phyloP scores from a whole-genome alignment of 495 filamentous ascomycete genomes.

The Daldinia childiae region DNA sequence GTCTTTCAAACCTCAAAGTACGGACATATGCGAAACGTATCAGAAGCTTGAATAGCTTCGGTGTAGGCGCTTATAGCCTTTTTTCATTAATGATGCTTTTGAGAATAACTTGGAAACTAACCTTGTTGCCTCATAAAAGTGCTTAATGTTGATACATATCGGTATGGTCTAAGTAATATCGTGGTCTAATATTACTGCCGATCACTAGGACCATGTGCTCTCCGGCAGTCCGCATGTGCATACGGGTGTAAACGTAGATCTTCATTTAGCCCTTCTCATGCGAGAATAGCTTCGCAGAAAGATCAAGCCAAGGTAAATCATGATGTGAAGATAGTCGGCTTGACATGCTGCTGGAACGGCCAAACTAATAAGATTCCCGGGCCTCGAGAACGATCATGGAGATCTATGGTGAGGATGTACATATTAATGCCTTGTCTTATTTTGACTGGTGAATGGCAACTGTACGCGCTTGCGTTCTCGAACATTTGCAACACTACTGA shows the following conservation, averaged over 20 bases:
- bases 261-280: neutral
- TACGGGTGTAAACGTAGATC: neutral
- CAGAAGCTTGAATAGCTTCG: slow-evolving; percentile 14
- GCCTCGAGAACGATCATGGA: neutral
- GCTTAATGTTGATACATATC: neutral
- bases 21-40: slow-evolving; percentile 10
- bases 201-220: neutral
- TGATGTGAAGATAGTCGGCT: neutral
- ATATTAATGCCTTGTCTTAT: neutral
- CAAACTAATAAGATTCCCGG: neutral
- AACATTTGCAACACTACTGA: neutral
- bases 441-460: neutral
- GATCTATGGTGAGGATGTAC: neutral
- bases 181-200: neutral
- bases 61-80: slow-evolving; percentile 13
- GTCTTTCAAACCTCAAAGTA: slow-evolving; percentile 9
- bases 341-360: neutral
- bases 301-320: neutral
- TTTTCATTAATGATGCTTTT: neutral
- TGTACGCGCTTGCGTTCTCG: neutral
- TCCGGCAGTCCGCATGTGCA: neutral
- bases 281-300: neutral
- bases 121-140: neutral
- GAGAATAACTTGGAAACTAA: neutral
- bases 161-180: neutral